Base-by-base conservation (phyloP, 768 basidiomycete genomes). In the Suillus alpinus region DNA sequence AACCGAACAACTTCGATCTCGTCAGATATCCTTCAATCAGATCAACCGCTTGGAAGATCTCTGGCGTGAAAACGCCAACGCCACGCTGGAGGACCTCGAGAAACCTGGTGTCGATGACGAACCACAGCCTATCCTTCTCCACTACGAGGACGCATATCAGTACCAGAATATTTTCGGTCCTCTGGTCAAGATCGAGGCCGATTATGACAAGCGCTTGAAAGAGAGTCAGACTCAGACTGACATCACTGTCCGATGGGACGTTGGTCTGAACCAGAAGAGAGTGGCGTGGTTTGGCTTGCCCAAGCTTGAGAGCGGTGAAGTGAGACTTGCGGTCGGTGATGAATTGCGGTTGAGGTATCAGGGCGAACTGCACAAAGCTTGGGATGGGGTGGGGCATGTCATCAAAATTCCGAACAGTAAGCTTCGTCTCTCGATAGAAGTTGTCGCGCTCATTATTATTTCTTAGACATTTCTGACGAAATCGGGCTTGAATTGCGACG, bases 101-200 rank as follows among this genome's bases (percentile, higher is more conserved):
- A 95, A 97, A 71, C 94, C 95, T 0, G 95, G 95, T 6, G 92
- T 98, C 1, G 97, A 99, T 68, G 97, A 99, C 74, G 97, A 99
- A 69, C 95, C 97, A 3, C 95, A 98, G 72, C 86, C 90, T 7
- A 91, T 99, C 63, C 72, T 96, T 26, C 76, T 91, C 58, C 89
- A 88, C 64, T 99, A 99, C 73, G 96, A 98, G 72, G 97, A 99
- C 73, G 97, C 97, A 49, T 99, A 98, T 71, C 97, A 98, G 69
- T 99, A 99, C 73, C 97, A 99, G 78, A 99, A 99, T 71, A 98
- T 99, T 59, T 96, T 98, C 69, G 97, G 97, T 5, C 97, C 97
- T 16, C 84, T 99, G 50, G 97, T 99, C 75, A 99, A 99, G 79
- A 98, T 99, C 67, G 97, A 99, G 71, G 97, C 97, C 2, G 97